These are phyloP conservation scores for Aspergillus sp. DNA, from an alignment of 2,329 filamentous ascomycete genomes.

Conservation along the genomic window DNA sequence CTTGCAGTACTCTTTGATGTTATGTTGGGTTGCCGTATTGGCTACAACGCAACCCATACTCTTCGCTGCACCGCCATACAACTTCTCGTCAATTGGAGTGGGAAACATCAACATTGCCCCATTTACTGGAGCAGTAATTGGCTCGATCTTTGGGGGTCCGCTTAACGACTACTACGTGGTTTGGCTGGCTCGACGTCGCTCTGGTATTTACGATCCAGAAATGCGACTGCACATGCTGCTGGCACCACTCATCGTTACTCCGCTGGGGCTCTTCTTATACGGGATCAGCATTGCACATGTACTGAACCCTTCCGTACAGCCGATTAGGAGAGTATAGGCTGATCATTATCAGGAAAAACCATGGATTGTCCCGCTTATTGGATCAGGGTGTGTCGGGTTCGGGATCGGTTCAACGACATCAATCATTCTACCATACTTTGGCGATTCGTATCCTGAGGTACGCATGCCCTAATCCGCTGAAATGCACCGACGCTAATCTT, in stretches of 20 bases:
- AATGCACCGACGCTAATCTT: not conserved
- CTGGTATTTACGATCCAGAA: conserved; percentile 46
- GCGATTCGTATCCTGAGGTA: conserved; percentile 10
- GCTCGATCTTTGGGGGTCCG: conserved; percentile 33
- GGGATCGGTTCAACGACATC: conserved; percentile 6
- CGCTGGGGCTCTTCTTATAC: conserved; percentile 24
- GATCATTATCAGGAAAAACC: conserved; percentile 1
- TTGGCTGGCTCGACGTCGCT: conserved; percentile 35
- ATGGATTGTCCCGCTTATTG: conserved; percentile 7
- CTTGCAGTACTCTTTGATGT: conserved; percentile 38
- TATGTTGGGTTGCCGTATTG: conserved; percentile 42
- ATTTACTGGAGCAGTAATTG: conserved; percentile 41
- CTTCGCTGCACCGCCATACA: conserved; percentile 40
- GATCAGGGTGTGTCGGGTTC: conserved; percentile 8
- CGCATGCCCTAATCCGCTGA: not conserved
- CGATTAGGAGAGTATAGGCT: not conserved
- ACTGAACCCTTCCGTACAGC: not conserved
- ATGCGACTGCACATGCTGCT: conserved; percentile 36
- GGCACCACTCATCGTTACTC: conserved; percentile 24
- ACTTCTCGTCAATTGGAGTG: conserved; percentile 35
- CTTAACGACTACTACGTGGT: conserved; percentile 41
- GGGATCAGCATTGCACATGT: conserved; percentile 5
- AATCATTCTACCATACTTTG: conserved; percentile 6
- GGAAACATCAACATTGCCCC: conserved; percentile 42
- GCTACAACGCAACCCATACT: conserved; percentile 35